Evolutionary conservation across 306 rosid genomes (phyloP).

Genomic region (Cicer chorassanicum): DNA sequence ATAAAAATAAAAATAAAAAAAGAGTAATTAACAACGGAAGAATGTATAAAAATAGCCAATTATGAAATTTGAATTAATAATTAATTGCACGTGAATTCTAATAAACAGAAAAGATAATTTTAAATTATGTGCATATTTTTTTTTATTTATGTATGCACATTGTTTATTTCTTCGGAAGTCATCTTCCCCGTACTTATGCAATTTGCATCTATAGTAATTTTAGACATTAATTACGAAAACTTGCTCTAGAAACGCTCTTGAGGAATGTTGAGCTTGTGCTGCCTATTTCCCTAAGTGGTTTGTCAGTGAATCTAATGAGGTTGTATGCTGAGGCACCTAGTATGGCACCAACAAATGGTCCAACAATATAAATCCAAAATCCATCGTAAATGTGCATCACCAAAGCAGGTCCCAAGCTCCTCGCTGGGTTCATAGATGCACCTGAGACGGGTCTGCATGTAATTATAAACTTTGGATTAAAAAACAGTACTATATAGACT

Average conservation of each 20-base stretch:
- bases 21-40: no score
- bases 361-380: constrained; percentile 57
- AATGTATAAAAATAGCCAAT: no score
- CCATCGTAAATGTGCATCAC: constrained; percentile 52
- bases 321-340: constrained; percentile 58
- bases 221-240: not conserved
- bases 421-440: constrained; percentile 78
- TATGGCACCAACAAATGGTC: constrained; percentile 61
- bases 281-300: constrained; percentile 56
- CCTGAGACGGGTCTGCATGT: constrained; percentile 66
- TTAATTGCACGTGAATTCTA: no score
- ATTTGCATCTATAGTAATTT: no score
- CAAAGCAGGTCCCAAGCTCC: constrained; percentile 77
- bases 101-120: no score
- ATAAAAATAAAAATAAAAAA: no score
- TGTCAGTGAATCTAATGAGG: constrained; percentile 58
- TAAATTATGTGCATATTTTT: no score
- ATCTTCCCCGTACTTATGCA: not conserved
- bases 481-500: not conserved
- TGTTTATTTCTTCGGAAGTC: not conserved
- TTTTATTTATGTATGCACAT: no score
- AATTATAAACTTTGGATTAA: constrained; percentile 24
- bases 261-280: constrained; percentile 47
- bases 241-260: constrained; percentile 42
- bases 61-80: no score